Base-by-base conservation (phyloP, 140 eudicot genomes). In the Senecio squalidus region DNA sequence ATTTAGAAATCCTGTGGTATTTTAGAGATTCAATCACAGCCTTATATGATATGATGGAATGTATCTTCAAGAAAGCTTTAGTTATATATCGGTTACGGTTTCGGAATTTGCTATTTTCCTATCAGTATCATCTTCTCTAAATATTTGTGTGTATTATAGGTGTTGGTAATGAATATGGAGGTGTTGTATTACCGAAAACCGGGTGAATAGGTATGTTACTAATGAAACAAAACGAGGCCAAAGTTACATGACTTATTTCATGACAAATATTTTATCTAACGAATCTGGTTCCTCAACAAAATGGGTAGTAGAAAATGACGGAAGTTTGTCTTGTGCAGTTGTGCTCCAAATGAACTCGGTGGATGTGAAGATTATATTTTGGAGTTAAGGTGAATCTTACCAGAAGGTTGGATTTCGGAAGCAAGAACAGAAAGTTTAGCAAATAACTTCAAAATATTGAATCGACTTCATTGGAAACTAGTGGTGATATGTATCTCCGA, bases 351-450 rank as follows among this genome's bases (percentile, higher is more conserved):
- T 57, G 91, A 76, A 31, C 49, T 74, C 33, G 95, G 95, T 64
- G 97, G 97, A 55, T 89, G 94, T 69, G 94, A 84, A 10, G 62
- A 47, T 24, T 40, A 70, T 39, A 34, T 69, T 18, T 55, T 90
- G 74, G 85, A 86, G 60, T 87, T 90, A 59, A 90, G 63, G 65
- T 51, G 73, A 38, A 82, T 86, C 61, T 84, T 90, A 47, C 74
- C 75, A 20, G 71, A 70, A 33, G 59, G 70, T 9, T 83, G 91
- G 91, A 72, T 86, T 28, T 57, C 76, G 81, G 79, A 65, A 45
- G 13, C 14, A 8, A 76, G 68, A 46, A 91, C 85, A 11, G 83
- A 74, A 39, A 46, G 46, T 30, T 22, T 76, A 30, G 14, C 72
- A 41, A 57, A 64, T 27, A 66, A 25, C 33, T 63, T 40, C 33